Percentiles rank a stretch among this genome's conserved stretches.
Evolutionary conservation across 768 basidiomycete species (phyloP).

Genomic region (Pisolithus orientalis): DNA sequence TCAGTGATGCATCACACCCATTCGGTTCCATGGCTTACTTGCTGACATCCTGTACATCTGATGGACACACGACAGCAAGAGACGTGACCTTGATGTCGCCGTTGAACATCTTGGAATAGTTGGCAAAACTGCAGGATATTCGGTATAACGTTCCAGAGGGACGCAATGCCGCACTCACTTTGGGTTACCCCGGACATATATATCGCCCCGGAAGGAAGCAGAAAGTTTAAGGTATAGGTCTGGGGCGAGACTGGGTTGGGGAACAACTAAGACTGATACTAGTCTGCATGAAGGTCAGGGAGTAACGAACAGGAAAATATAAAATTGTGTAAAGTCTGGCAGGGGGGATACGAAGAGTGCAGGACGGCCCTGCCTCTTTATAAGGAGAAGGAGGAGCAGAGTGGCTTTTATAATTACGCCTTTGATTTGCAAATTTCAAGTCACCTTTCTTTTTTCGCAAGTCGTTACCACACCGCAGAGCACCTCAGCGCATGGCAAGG

Average conservation of each 20-base stretch:
- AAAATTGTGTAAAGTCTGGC: neutral
- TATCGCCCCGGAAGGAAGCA: slow-evolving; percentile 39
- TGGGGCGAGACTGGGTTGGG: slow-evolving; percentile 5
- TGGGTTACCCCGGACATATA: slow-evolving; percentile 38
- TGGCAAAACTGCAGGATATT: slow-evolving; percentile 17
- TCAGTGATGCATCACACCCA: slow-evolving; percentile 5
- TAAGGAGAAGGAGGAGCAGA: neutral
- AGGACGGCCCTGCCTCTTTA: neutral
- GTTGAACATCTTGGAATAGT: slow-evolving; percentile 57
- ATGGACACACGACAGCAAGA: slow-evolving; percentile 62
- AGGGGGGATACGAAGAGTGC: slow-evolving; percentile 6
- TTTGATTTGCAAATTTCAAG: neutral
- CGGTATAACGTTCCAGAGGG: neutral
- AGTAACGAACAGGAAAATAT: neutral
- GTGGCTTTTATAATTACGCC: neutral
- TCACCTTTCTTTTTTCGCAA: neutral
- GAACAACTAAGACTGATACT: neutral
- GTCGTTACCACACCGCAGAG: neutral
- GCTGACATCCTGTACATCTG: slow-evolving; percentile 79
- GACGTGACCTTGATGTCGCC: slow-evolving; percentile 61
- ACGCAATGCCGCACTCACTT: slow-evolving; percentile 25
- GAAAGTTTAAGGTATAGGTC: slow-evolving; percentile 41
- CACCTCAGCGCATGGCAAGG: neutral
- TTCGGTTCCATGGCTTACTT: slow-evolving; percentile 43
- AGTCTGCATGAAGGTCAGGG: slow-evolving; percentile 12